Evolutionary conservation across 306 rosid genomes (phyloP), one percentile per base, ranked within the genome.

Genomic region (Lupinus albus): DNA sequence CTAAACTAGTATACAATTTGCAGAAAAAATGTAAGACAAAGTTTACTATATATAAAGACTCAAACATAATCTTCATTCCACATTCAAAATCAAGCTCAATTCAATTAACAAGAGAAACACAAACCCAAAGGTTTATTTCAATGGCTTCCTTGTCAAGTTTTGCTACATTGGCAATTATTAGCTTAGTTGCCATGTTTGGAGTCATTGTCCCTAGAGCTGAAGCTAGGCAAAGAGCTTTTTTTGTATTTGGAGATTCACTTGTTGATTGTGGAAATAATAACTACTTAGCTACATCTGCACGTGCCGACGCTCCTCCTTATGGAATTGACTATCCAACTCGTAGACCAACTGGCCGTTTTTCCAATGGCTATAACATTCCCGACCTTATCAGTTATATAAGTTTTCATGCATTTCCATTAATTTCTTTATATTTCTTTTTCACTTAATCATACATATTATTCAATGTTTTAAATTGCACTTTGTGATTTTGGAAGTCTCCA

Each of bases 1-100:
- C 72, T 9, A 77, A 11, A 25, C 53, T 51, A 64, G 81, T 71
- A 13, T 71, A 13, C 7, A 20, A 46, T 56, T 20, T 21, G 18
- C 46, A 32, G 8, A 13, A 76, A 10, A 28, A n/a, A 2, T 16
- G 2, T 2, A 3, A 11, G 6, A 32, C 68, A 17, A 3, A 1
- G 0, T 8, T 64, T 67, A 58, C 36, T 75, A 79, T 73, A 79
- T 73, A 76, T 76, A 76, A 80, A 71, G 39, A 11, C 75, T 39
- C 41, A 60, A 41, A 70, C 55, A 1, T 42, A 35, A 18, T 38
- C 33, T 1, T 55, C 11, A 61, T 53, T 73, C 71, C 71, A 67
- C 52, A 51, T 21, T 38, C 0, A 11, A 41, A 67, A 30, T 41
- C 2, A 14, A 68, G 41, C 45, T 55, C n/a, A 55, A 17, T 32